A percentile compares a stretch with the other conserved stretches of the same genome.
Evolutionary conservation across 768 basidiomycete genomes (phyloP).

Genomic region (Mycena polygramma): DNA sequence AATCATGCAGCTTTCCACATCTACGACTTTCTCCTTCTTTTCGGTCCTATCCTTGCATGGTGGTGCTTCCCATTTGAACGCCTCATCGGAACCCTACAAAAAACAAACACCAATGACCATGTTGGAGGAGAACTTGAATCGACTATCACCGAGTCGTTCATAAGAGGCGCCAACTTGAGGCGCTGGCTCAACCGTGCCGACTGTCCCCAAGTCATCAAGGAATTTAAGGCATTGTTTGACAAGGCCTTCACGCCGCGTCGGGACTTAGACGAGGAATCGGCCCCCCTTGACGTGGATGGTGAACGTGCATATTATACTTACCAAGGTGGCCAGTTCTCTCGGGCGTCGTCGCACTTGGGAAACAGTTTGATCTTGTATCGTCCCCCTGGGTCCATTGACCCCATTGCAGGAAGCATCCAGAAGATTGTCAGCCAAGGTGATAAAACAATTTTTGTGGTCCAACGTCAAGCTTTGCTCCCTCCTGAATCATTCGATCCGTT

Average conservation of each 20-base stretch:
- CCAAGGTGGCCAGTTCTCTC: conserved; percentile 25
- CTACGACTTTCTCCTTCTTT: conserved; percentile 49
- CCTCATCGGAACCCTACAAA: conserved; percentile 52
- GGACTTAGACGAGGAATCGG: conserved; percentile 21
- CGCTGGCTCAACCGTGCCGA: conserved; percentile 29
- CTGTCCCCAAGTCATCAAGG: conserved; percentile 32
- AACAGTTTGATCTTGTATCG: conserved; percentile 34
- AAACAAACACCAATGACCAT: conserved; percentile 47
- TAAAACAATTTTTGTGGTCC: conserved; percentile 13
- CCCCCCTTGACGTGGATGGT: conserved; percentile 19
- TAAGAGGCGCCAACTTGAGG: conserved; percentile 25
- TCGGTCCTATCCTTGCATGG: conserved; percentile 54
- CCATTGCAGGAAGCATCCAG: conserved; percentile 31
- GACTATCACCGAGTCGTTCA: conserved; percentile 26
- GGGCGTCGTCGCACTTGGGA: conserved; percentile 31
- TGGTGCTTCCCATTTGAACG: conserved; percentile 56
- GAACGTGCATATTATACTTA: conserved; percentile 28
- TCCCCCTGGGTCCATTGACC: conserved; percentile 24
- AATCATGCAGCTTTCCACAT: conserved; percentile 51
- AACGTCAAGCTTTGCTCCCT: conserved; percentile 28
- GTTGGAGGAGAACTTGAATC: conserved; percentile 41
- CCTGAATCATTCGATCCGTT: conserved; percentile 23
- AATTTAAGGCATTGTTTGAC: conserved; percentile 33
- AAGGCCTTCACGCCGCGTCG: conserved; percentile 20
- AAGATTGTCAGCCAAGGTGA: conserved; percentile 17